These are phyloP conservation scores for Bolboschoenus planiculmis DNA, from an alignment of 176 grass and related monocot genomes.

Conservation along the genomic window DNA sequence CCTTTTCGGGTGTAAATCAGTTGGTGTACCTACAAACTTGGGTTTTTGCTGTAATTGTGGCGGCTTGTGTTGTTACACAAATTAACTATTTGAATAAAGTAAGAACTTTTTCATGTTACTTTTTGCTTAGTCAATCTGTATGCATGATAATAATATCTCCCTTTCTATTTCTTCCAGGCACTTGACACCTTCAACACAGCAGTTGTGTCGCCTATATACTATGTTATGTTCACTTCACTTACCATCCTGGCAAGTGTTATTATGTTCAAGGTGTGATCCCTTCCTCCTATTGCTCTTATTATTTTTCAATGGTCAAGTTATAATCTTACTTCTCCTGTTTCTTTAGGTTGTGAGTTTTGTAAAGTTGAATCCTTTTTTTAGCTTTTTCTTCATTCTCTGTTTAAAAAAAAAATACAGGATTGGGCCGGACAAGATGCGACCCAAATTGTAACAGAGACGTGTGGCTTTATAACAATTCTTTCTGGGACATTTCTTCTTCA, in stretches of 20 bases:
- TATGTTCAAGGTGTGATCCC: slow-evolving; percentile 66
- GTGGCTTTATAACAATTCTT: slow-evolving; percentile 17
- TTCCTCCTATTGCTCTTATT: background rate
- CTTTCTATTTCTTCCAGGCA: slow-evolving; percentile 33
- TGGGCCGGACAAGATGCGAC: slow-evolving; percentile 14
- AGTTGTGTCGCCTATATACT: slow-evolving; percentile 77
- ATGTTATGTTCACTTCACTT: slow-evolving; percentile 75
- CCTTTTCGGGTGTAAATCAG: slow-evolving; percentile 91
- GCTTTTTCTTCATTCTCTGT: background rate
- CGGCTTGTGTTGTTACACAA: slow-evolving; percentile 66
- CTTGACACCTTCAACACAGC: slow-evolving; percentile 83
- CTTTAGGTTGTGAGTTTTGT: background rate
- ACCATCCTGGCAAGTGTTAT: slow-evolving; percentile 82
- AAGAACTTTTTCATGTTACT: background rate
- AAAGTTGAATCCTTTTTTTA: background rate
- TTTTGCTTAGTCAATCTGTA: background rate
- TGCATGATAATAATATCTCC: background rate
- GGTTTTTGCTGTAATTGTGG: slow-evolving; percentile 75
- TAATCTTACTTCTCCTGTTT: background rate
- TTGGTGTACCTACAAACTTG: slow-evolving; percentile 84
- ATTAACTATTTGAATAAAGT: slow-evolving; percentile 97
- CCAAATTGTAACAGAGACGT: slow-evolving; percentile 14
- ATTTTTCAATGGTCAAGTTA: background rate
- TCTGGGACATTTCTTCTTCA: slow-evolving; percentile 22
- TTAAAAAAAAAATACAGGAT: background rate